Percentiles rank a stretch among this genome's conserved stretches.
phyloP scores from a whole-genome alignment of 164 flowering plant species.

The Santalum album region DNA sequence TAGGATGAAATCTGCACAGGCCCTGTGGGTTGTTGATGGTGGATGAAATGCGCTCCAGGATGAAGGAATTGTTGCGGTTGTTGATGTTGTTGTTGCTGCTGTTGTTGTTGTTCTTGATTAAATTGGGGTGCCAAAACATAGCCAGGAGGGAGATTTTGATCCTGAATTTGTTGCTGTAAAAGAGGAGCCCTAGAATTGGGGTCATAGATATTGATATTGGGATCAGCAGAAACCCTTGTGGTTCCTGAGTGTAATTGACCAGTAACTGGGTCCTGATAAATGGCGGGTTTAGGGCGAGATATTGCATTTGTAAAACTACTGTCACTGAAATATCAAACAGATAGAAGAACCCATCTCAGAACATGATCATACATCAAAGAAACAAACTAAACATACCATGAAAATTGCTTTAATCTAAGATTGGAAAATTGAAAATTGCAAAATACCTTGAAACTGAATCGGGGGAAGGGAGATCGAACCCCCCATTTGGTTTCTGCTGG shows the following conservation, averaged over 20 bases:
- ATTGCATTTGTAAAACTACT: constrained; percentile 36
- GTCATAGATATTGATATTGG: constrained; percentile 32
- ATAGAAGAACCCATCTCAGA: constrained; percentile 14
- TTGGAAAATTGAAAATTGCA: neutral
- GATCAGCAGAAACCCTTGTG: constrained; percentile 35
- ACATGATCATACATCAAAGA: neutral
- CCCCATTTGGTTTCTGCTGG: constrained; percentile 30
- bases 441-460: constrained; percentile 36
- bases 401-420: neutral
- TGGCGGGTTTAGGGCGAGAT: constrained; percentile 37
- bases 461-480: constrained; percentile 25
- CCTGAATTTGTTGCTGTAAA: constrained; percentile 43
- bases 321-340: constrained; percentile 41
- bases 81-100: constrained; percentile 14
- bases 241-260: constrained; percentile 30
- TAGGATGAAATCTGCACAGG: too few species aligned
- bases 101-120: constrained; percentile 23
- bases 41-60: too few species aligned
- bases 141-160: constrained; percentile 38
- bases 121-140: constrained; percentile 34
- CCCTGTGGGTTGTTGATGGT: too few species aligned
- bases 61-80: too few species aligned
- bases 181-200: constrained; percentile 42
- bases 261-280: constrained; percentile 48
- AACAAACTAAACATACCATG: neutral